phyloP scores from a whole-genome alignment of 2,329 filamentous ascomycete genomes.

The Sporothrix brasiliensis region DNA sequence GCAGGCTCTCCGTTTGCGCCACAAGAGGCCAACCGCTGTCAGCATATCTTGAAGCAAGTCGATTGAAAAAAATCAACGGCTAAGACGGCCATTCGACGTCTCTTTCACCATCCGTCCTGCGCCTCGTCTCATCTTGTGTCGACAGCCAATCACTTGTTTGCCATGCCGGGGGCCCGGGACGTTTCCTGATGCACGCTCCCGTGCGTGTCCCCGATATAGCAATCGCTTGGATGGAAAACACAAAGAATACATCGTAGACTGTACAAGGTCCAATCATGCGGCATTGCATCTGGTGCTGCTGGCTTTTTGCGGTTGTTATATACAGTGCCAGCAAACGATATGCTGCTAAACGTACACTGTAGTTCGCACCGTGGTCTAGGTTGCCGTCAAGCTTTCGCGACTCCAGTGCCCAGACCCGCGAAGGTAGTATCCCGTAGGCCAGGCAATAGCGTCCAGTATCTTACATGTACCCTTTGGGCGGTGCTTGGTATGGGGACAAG shows the following conservation, averaged over 20 bases:
- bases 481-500: background rate
- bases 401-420: slow-evolving; percentile 3
- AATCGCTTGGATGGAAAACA: background rate
- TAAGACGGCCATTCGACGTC: background rate
- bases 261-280: background rate
- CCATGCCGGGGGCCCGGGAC: slow-evolving; percentile 12
- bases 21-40: slow-evolving; percentile 12
- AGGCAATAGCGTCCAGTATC: background rate
- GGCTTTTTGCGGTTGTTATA: background rate
- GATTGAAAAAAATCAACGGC: background rate
- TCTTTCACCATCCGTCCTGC: background rate
- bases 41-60: background rate
- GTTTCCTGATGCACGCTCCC: no score
- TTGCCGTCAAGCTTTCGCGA: slow-evolving; percentile 3
- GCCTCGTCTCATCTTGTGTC: slow-evolving; percentile 16
- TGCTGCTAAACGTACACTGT: background rate
- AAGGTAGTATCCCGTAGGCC: slow-evolving; percentile 11
- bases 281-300: background rate
- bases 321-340: background rate
- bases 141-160: slow-evolving; percentile 6
- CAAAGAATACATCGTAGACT: background rate
- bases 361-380: background rate
- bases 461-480: background rate
- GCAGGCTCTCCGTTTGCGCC: background rate
- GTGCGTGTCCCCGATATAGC: slow-evolving; percentile 15